These are phyloP conservation scores for Diacronema lutheri DNA, from an alignment of 78 protist genomes.

Conservation along the genomic window DNA sequence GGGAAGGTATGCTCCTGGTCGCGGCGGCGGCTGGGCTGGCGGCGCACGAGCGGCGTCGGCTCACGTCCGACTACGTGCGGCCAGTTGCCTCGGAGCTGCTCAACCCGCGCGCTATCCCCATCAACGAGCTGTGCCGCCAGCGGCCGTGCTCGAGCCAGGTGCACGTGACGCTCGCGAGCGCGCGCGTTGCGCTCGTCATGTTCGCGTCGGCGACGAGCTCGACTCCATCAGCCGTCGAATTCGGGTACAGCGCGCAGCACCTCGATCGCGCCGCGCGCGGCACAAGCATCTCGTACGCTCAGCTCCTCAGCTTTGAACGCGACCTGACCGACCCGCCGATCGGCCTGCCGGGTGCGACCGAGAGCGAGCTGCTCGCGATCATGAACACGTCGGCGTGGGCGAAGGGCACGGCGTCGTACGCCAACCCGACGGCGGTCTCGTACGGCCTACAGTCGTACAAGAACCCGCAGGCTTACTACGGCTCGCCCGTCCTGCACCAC, in stretches of 20 bases:
- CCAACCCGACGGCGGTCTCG: not conserved
- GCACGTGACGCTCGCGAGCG: not conserved
- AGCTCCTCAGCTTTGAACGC: not conserved
- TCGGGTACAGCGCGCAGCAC: too few species aligned
- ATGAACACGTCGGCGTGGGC: not conserved
- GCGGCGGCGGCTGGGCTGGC: too few species aligned
- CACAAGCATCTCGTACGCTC: not conserved
- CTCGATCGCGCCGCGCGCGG: too few species aligned
- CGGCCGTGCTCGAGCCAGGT: constrained; percentile 3
- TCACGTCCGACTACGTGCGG: too few species aligned
- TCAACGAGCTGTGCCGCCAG: not conserved
- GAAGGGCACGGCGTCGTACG: not conserved
- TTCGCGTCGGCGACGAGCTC: not conserved
- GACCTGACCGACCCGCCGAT: not conserved
- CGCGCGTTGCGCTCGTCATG: not conserved
- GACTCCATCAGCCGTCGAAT: not conserved
- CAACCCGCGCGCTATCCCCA: too few species aligned
- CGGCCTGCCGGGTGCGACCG: not conserved
- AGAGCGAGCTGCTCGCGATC: not conserved
- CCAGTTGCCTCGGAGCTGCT: too few species aligned
- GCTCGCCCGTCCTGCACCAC: not conserved
- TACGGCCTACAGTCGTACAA: not conserved
- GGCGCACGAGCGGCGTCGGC: too few species aligned
- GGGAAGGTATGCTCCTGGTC: too few species aligned
- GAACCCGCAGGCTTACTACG: not conserved